Conservation (phyloP, 257 asterid species). For the Solanum ossicruentum region DNA sequence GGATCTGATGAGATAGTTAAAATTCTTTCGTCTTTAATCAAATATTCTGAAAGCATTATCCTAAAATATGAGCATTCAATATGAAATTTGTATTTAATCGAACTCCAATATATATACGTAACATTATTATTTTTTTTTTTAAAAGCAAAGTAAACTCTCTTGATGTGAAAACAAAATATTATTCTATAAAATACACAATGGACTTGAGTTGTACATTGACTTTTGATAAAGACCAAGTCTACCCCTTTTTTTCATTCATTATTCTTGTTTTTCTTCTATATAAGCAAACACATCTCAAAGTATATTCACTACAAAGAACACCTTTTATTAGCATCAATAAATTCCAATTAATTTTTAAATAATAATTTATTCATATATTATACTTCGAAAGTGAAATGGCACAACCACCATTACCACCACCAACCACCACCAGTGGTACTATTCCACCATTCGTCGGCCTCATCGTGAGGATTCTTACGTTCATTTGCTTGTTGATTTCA, state of each 20-base stretch:
- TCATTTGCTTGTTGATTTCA: constrained; percentile 23
- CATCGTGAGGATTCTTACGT: constrained; percentile 21
- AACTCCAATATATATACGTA: neutral
- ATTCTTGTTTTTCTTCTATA: neutral
- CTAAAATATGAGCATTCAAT: neutral
- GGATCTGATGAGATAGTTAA: neutral
- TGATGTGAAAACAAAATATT: neutral
- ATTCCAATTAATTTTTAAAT: neutral
- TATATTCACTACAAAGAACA: neutral
- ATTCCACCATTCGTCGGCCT: constrained; percentile 21
- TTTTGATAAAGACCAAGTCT: neutral
- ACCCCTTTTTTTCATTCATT: neutral
- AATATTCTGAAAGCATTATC: neutral
- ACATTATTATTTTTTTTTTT: too few species aligned
- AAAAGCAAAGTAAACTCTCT: neutral
- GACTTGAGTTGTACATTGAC: neutral
- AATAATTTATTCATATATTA: neutral
- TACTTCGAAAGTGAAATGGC: constrained; percentile 5
- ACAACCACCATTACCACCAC: constrained; percentile 20
- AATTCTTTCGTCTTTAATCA: neutral
- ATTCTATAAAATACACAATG: neutral
- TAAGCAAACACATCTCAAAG: neutral
- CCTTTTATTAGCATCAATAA: neutral
- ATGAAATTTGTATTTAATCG: neutral
- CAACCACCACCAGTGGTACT: neutral